phyloP scores from a whole-genome alignment of 345 rosid species.

The Lepidium didymum region DNA sequence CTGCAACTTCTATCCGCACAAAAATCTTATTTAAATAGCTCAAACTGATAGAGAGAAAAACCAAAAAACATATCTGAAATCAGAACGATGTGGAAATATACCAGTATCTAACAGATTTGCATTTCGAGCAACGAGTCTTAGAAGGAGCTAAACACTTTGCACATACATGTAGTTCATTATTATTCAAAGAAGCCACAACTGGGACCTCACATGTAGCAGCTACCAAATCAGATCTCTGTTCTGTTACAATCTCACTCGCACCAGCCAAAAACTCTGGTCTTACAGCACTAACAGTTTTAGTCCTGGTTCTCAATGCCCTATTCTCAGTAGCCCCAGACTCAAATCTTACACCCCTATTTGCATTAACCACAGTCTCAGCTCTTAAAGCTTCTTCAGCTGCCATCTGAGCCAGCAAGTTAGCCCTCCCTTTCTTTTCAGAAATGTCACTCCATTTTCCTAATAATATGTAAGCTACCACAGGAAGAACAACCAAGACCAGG shows the following conservation, averaged over 20 bases:
- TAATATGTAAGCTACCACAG: slow-evolving; percentile 61
- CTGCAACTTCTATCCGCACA: not conserved
- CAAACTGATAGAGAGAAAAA: not conserved
- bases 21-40: not conserved
- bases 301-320: slow-evolving; percentile 12
- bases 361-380: slow-evolving; percentile 32
- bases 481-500: slow-evolving; percentile 79
- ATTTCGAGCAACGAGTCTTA: slow-evolving; percentile 82
- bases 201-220: slow-evolving; percentile 39
- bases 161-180: slow-evolving; percentile 51
- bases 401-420: slow-evolving; percentile 57
- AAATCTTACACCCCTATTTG: slow-evolving; percentile 16
- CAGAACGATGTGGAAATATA: slow-evolving; percentile 20
- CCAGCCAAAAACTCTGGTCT: slow-evolving; percentile 14
- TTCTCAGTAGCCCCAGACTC: slow-evolving; percentile 10
- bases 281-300: not conserved
- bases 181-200: slow-evolving; percentile 33
- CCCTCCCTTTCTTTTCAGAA: slow-evolving; percentile 53
- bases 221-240: slow-evolving; percentile 15
- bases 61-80: not conserved
- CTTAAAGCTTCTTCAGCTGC: slow-evolving; percentile 73
- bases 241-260: slow-evolving; percentile 2
- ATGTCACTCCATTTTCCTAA: slow-evolving; percentile 86
- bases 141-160: slow-evolving; percentile 67
- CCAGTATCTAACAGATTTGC: slow-evolving; percentile 88